Conservation (phyloP, 257 asterid species). For the Scutellaria minor region DNA sequence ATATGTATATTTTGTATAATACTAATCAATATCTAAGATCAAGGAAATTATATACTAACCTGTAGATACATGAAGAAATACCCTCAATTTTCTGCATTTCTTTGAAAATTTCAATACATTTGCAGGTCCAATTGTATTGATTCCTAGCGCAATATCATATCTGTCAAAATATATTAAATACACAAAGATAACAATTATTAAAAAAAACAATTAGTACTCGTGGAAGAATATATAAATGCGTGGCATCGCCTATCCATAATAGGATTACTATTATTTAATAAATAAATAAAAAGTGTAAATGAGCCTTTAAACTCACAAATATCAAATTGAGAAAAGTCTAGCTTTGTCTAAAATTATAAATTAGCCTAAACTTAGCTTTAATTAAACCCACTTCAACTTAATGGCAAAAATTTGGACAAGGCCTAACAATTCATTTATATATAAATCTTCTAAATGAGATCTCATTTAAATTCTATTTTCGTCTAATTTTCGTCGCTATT, state of each 20-base stretch:
- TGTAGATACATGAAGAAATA: conserved; percentile 80
- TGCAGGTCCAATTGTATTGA: conserved; percentile 72
- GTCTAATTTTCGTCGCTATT: too few species aligned
- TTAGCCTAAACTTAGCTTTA: too few species aligned
- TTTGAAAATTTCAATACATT: conserved; percentile 65
- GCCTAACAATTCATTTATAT: too few species aligned
- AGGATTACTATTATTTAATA: too few species aligned
- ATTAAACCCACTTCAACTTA: too few species aligned
- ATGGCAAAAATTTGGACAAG: too few species aligned
- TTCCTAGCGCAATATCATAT: conserved; percentile 56
- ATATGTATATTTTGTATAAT: too few species aligned
- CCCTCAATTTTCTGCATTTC: conserved; percentile 51
- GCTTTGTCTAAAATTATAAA: not conserved
- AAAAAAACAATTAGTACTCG: not conserved
- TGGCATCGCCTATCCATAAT: too few species aligned
- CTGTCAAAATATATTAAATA: conserved; percentile 29
- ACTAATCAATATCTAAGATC: too few species aligned
- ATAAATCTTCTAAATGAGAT: too few species aligned
- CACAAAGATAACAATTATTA: not conserved
- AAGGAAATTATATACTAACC: conserved; percentile 45
- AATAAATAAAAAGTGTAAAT: not conserved
- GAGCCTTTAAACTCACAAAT: not conserved
- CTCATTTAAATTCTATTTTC: too few species aligned
- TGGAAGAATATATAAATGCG: not conserved
- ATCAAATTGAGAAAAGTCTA: not conserved